These are phyloP conservation scores for Carex littledalei DNA, from an alignment of 176 grass and related monocot genomes.

Conservation along the genomic window DNA sequence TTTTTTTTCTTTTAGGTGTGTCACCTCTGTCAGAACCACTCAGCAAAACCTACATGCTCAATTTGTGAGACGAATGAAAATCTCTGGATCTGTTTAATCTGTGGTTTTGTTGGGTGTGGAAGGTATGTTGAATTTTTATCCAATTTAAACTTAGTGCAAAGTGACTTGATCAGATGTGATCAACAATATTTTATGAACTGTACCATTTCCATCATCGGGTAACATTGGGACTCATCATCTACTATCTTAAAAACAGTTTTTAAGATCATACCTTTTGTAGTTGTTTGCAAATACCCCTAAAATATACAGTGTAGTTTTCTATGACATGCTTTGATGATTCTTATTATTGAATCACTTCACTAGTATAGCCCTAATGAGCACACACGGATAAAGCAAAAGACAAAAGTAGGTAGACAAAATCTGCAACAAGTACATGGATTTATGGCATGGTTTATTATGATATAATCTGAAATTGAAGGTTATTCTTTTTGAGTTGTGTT, in stretches of 20 bases:
- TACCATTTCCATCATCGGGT: neutral
- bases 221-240: neutral
- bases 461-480: neutral
- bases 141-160: neutral
- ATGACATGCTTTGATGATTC: neutral
- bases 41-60: constrained; percentile 82
- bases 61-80: constrained; percentile 81
- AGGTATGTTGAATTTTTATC: constrained; percentile 40
- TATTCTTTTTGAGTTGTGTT: neutral
- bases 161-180: neutral
- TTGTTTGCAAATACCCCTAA: constrained; percentile 1
- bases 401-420: neutral
- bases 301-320: neutral
- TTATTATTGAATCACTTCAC: neutral
- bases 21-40: constrained; percentile 76
- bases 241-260: neutral
- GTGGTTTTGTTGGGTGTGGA: constrained; percentile 98
- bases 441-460: neutral
- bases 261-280: neutral
- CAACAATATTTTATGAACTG: neutral
- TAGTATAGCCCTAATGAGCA: neutral
- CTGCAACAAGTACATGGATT: neutral
- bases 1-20: constrained; percentile 64
- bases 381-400: neutral
- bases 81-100: constrained; percentile 97